A percentile compares a stretch with the other conserved stretches of the same genome.
Evolutionary conservation across 805 yeast species (phyloP).

Genomic region (Candida incommunis): DNA sequence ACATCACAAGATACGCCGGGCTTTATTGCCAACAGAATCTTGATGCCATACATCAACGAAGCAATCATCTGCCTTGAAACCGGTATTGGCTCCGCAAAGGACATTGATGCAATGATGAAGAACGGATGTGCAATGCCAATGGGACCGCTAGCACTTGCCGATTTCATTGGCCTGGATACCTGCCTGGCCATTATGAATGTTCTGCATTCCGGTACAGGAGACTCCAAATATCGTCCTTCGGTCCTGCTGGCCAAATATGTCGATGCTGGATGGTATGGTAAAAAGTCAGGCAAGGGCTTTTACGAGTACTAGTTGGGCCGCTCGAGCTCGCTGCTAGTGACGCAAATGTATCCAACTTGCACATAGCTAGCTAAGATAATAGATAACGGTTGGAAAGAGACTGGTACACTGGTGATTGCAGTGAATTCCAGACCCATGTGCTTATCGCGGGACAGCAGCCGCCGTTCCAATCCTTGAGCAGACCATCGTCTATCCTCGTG

Average conservation of each 20-base stretch:
- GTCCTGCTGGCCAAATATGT: slow-evolving; percentile 24
- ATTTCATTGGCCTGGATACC: slow-evolving; percentile 30
- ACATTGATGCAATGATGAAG: slow-evolving; percentile 29
- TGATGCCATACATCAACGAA: slow-evolving; percentile 31
- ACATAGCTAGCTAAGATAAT: too few species aligned
- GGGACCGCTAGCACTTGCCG: slow-evolving; percentile 31
- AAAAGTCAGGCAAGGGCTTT: slow-evolving; percentile 28
- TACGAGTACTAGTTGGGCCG: slow-evolving; percentile 27
- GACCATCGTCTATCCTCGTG: too few species aligned
- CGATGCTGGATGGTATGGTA: slow-evolving; percentile 29
- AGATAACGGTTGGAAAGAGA: too few species aligned
- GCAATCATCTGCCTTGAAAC: slow-evolving; percentile 27
- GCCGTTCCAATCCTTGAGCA: too few species aligned
- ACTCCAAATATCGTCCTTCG: slow-evolving; percentile 29
- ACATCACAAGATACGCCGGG: slow-evolving; percentile 28
- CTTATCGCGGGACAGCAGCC: too few species aligned
- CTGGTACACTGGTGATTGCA: too few species aligned
- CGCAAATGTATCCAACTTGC: too few species aligned
- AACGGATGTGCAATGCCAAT: slow-evolving; percentile 34
- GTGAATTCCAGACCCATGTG: too few species aligned
- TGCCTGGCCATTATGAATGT: slow-evolving; percentile 29
- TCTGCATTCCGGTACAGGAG: slow-evolving; percentile 25
- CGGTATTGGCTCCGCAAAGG: slow-evolving; percentile 26
- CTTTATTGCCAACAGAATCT: slow-evolving; percentile 29
- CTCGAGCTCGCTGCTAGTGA: too few species aligned